Conservation (phyloP, 768 basidiomycete species). For the Glaciozyma antarctica region DNA sequence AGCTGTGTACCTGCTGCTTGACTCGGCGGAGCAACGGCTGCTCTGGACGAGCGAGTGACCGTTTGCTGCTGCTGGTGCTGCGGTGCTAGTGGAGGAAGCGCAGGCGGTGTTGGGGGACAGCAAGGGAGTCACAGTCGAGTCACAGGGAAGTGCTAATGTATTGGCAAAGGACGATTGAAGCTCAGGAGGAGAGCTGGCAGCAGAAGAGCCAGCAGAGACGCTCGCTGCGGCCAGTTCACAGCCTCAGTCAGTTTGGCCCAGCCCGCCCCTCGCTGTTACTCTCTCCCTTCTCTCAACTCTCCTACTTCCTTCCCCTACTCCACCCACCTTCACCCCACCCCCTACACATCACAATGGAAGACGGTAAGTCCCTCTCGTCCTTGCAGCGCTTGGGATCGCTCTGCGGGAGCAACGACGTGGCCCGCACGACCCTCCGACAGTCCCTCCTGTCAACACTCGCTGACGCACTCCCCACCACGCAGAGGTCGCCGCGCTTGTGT, state of each 20-base stretch:
- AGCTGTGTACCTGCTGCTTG: no score
- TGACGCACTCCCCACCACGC: not conserved
- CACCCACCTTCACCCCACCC: not conserved
- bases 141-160: not conserved
- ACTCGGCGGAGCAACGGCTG: no score
- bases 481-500: slow-evolving; percentile 7
- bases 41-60: no score
- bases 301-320: not conserved
- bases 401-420: not conserved
- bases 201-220: no score
- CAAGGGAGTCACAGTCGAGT: not conserved
- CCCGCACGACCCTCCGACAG: not conserved
- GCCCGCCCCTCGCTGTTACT: no score
- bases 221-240: no score
- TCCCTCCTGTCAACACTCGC: not conserved
- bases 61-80: not conserved
- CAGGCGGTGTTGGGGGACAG: not conserved
- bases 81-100: not conserved
- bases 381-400: not conserved
- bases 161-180: not conserved
- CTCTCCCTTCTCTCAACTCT: not conserved
- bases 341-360: not conserved
- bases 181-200: not conserved
- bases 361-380: not conserved
- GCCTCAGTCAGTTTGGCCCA: no score